These are phyloP conservation scores for Candida ipomoeae DNA, from an alignment of 805 yeast genomes.

Conservation along the genomic window DNA sequence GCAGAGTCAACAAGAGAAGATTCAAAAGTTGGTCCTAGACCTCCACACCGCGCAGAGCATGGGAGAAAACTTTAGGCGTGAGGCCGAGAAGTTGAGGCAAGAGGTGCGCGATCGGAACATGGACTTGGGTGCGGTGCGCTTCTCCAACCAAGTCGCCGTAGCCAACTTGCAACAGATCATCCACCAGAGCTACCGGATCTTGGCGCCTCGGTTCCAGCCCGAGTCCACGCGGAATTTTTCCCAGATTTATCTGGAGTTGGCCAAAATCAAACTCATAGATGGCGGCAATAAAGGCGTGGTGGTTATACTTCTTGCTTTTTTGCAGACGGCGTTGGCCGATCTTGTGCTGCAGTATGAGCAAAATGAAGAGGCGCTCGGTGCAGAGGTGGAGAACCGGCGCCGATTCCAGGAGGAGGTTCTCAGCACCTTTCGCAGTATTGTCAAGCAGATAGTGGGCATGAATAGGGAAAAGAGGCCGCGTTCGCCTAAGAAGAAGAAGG, in stretches of 20 bases:
- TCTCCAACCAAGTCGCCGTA: conserved; percentile 11
- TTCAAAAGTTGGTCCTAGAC: neutral
- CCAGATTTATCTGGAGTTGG: conserved; percentile 7
- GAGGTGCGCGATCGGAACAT: neutral
- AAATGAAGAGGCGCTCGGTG: conserved; percentile 12
- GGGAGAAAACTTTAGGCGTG: neutral
- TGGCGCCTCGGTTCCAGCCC: conserved; percentile 11
- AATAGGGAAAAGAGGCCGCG: conserved; percentile 5
- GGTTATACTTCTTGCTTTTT: conserved; percentile 8
- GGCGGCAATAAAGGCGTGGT: conserved; percentile 3
- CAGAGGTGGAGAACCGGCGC: conserved; percentile 11
- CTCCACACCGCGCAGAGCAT: neutral
- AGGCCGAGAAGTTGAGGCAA: neutral
- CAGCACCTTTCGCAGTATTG: conserved; percentile 9
- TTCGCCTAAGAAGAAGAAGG: neutral
- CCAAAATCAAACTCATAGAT: conserved; percentile 3
- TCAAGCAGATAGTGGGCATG: conserved; percentile 8
- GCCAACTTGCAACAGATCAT: conserved; percentile 7
- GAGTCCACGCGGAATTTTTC: conserved; percentile 13
- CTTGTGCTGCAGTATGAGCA: conserved; percentile 9
- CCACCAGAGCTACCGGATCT: conserved; percentile 10
- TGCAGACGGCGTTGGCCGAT: conserved; percentile 9
- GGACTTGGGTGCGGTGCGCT: conserved; percentile 3
- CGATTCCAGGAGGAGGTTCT: conserved; percentile 15
- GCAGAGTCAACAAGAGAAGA: neutral